Conservation (phyloP, 2,329 filamentous ascomycete species). For the Pseudogymnoascus sp. region DNA sequence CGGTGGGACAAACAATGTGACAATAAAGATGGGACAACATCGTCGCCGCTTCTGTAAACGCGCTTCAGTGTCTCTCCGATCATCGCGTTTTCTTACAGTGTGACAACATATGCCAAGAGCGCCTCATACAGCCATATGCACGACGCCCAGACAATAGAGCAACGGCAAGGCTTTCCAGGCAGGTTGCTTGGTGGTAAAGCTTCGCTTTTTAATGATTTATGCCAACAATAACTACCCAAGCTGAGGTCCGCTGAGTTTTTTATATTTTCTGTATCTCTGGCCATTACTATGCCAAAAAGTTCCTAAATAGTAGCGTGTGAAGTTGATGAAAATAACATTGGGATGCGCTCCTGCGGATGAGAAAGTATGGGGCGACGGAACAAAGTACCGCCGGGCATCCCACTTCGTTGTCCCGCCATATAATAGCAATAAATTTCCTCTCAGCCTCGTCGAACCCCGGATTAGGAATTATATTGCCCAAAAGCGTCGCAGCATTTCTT, state of each 20-base stretch:
- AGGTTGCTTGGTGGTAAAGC: not conserved
- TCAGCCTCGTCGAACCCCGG: constrained; percentile 1
- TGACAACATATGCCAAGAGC: not conserved
- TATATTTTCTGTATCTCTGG: not conserved
- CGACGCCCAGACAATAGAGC: not conserved
- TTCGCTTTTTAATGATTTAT: not conserved
- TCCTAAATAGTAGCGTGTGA: not conserved
- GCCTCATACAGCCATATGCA: not conserved
- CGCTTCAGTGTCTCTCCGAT: not conserved
- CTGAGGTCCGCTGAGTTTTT: not conserved
- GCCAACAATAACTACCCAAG: not conserved
- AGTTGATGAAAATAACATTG: not conserved
- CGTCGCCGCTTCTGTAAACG: not conserved
- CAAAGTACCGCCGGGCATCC: not conserved
- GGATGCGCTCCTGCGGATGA: not conserved
- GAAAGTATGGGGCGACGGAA: not conserved
- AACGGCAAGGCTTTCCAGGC: not conserved
- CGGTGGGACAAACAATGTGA: not conserved
- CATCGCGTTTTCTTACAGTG: not conserved
- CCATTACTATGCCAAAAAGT: not conserved
- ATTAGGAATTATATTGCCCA: constrained; percentile 2
- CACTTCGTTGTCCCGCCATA: not conserved
- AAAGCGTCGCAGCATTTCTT: not conserved
- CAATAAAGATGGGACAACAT: not conserved
- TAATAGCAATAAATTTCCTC: constrained; percentile 1